Base-by-base conservation (phyloP, 768 basidiomycete species). In the Leccinum rimulosum region DNA sequence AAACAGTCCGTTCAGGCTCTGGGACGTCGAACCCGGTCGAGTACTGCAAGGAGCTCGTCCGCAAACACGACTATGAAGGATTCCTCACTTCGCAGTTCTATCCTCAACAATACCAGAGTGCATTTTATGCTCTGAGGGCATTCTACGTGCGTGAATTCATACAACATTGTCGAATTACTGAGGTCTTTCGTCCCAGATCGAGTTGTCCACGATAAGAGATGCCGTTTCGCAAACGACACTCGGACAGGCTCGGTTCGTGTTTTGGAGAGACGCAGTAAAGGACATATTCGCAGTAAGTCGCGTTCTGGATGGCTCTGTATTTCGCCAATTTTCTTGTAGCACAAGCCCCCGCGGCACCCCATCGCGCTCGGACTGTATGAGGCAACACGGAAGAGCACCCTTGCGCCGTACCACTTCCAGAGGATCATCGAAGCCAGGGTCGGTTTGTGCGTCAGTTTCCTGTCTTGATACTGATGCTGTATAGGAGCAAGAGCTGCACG, bases 401-500 rank as follows among this genome's bases (percentile, higher is more conserved):
- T 92, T 45, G 84, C 86, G 35, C 72, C 83, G 8, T 94, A 95
- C 70, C 88, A 94, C 67, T 77, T 95, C 55, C 89, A 87, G 70
- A 79, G 93, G 56, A 89, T 94, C 65, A 79, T 95, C 61, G 91
- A 93, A 69, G 93, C 93, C 31, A 82, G 92, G 69, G 92, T 94
- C 65, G 43, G 86, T 66, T 47, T 45, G 61, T 55, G 52, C 40
- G 30, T 48, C 9, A 52, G 36, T 52, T 56, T 54, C 53, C 54
- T 57, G 19, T 64, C 54, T 65, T 59, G 68, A 63, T 62, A 64
- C 52, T 73, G 64, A 64, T 40, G 33, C 56, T 40, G 53, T 57
- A 52, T 66, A 89, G 88, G 84, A 89, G 62, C 77, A 81, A 66
- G 88, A 91, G 68, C 74, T 93, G 59, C 78, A 82, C 53, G 81